Evolutionary conservation across 441 rosid genomes (phyloP).

Genomic region (Corymbia citriodora): DNA sequence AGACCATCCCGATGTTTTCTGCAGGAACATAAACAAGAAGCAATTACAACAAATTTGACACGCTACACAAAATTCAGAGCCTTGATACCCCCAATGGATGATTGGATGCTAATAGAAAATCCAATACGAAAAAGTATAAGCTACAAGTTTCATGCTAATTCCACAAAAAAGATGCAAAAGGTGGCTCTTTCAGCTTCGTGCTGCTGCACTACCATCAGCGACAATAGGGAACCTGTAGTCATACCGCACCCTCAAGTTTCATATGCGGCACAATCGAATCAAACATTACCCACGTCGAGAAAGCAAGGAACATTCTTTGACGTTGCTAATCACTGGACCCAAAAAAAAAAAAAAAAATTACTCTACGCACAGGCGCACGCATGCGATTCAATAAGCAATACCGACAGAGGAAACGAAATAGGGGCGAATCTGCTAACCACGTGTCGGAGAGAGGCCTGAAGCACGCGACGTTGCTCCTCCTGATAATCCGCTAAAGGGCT

Average conservation of each 20-base stretch:
- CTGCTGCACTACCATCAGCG: background rate
- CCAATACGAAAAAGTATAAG: background rate
- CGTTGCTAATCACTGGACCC: background rate
- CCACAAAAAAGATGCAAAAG: background rate
- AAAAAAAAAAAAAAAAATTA: background rate
- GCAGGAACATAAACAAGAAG: constrained; percentile 1
- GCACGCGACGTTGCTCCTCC: constrained; percentile 79
- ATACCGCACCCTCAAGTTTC: background rate
- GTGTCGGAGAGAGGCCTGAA: constrained; percentile 68
- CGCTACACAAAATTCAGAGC: background rate
- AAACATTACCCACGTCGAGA: background rate
- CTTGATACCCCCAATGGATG: background rate
- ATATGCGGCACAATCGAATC: background rate
- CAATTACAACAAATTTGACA: background rate
- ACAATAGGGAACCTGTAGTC: background rate
- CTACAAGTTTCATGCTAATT: background rate
- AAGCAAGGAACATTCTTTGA: background rate
- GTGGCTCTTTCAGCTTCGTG: background rate
- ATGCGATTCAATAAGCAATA: background rate
- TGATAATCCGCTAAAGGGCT: constrained; percentile 46
- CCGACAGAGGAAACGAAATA: background rate
- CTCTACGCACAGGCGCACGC: background rate
- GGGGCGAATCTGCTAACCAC: constrained; percentile 43
- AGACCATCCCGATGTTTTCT: constrained; percentile 73
- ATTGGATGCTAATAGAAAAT: background rate